These are phyloP conservation scores for Olyra latifolia DNA, from an alignment of 176 grass and related monocot genomes.

Conservation along the genomic window DNA sequence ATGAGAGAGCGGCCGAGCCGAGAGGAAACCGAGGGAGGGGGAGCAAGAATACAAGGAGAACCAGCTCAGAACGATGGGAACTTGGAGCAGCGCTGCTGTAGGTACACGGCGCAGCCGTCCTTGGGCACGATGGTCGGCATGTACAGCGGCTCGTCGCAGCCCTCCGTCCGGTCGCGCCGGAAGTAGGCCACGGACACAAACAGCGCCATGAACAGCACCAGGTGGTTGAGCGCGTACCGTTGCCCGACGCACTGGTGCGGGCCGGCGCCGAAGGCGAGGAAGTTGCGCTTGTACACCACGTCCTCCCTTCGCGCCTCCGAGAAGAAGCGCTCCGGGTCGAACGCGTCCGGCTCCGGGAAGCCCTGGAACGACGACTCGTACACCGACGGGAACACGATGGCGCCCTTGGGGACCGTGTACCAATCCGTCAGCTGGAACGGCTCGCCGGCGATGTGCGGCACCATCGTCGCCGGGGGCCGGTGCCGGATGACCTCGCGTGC, in stretches of 20 bases:
- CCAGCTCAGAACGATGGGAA: constrained; percentile 43
- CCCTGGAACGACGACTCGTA: constrained; percentile 93
- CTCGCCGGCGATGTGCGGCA: constrained; percentile 84
- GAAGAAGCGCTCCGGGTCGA: constrained; percentile 92
- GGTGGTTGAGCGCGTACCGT: constrained; percentile 89
- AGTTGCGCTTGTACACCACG: constrained; percentile 68
- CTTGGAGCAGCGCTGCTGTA: constrained; percentile 39
- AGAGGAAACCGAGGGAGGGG: not conserved
- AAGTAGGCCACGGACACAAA: constrained; percentile 71
- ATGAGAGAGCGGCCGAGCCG: not conserved
- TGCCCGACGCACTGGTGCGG: constrained; percentile 90
- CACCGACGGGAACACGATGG: constrained; percentile 79
- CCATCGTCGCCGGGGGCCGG: constrained; percentile 78
- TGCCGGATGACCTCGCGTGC: constrained; percentile 78
- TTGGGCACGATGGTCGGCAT: constrained; percentile 82
- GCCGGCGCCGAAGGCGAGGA: constrained; percentile 85
- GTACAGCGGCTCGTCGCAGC: constrained; percentile 70
- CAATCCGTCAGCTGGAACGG: constrained; percentile 71
- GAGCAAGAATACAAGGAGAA: not conserved
- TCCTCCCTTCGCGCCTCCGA: constrained; percentile 64
- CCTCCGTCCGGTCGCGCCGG: constrained; percentile 44
- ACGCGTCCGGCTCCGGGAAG: constrained; percentile 53
- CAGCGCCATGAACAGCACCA: constrained; percentile 78
- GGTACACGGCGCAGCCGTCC: constrained; percentile 61
- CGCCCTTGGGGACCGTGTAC: constrained; percentile 89